Base-by-base conservation (phyloP, 176 grass and related monocot species). In the Calamus simplicifolius region DNA sequence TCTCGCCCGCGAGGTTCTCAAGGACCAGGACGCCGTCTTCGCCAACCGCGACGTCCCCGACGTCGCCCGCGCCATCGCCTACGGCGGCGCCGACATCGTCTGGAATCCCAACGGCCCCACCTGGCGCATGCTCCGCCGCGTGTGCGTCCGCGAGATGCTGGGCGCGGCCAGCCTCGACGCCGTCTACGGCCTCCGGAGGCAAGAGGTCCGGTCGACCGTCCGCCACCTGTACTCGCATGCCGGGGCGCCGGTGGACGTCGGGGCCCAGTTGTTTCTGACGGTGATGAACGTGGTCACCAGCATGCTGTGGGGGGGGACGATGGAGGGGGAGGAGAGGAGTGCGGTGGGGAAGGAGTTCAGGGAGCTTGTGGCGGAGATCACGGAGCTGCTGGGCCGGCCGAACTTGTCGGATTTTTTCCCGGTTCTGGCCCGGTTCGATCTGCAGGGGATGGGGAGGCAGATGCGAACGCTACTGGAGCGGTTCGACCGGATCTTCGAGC, bases 321-420 rank as follows among this genome's bases (percentile, higher is more conserved):
- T 95, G 28, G 89, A 77, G 8, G 77, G 77, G 1, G 27, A 25
- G 30, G 56, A 85, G 63, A 64, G 77, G 23, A 64, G 51, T 29
- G 53, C 38, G 4, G 68, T 85, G 0, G 80, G 85, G 0, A 77
- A 57, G 48, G 85, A 95, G 16, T 95, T 95, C 67, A 51, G 51
- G 50, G n/a, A 76, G 25, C 64, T 95, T 50, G 89, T 88, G 28
- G 85, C 84, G 6, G 77, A 88, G 16, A 88, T 85, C 21, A 85
- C 77, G 28, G 71, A 80, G 5, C 71, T 88, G 71, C 55, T 85
- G 48, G 84, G 89, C 52, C 65, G 70, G 19, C 84, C 84, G 35
- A 95, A 88, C 69, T 30, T 95, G 4, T 95, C 85, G 1, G 89
- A 95, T 52, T 88, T 95, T 51, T 95, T 95, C 48, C 89, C n/a